Evolutionary conservation across 148 eudicot genomes (phyloP).

Genomic region (Limonium bicolor): DNA sequence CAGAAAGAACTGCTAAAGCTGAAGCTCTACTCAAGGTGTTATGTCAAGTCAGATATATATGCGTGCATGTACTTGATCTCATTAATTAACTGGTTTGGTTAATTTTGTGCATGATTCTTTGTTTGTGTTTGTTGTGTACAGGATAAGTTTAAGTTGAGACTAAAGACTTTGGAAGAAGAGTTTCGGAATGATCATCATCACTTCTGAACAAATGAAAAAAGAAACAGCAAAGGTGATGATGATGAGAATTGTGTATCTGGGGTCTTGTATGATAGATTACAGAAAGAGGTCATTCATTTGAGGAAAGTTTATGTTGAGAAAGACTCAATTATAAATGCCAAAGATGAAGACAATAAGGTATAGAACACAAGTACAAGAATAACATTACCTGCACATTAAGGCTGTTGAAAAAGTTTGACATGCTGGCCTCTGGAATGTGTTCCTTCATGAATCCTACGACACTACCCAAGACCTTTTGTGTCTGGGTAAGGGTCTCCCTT

Average conservation of each 20-base stretch:
- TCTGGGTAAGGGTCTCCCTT: too few species aligned
- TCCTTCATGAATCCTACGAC: too few species aligned
- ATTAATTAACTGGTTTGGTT: too few species aligned
- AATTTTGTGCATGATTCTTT: background rate
- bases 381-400: too few species aligned
- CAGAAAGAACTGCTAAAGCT: conserved; percentile 81
- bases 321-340: conserved; percentile 30
- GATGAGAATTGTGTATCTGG: conserved; percentile 74
- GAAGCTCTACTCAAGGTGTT: conserved; percentile 84
- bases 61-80: too few species aligned
- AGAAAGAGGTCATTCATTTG: conserved; percentile 62
- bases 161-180: conserved; percentile 70
- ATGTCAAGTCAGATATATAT: too few species aligned
- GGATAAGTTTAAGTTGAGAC: conserved; percentile 81
- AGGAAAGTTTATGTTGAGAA: conserved; percentile 58
- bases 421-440: too few species aligned
- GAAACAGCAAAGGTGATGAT: conserved; percentile 9
- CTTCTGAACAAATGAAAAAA: background rate
- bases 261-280: conserved; percentile 72
- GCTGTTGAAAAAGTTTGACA: too few species aligned
- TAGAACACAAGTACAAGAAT: too few species aligned
- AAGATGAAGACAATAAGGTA: conserved; percentile 85
- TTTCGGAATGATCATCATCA: conserved; percentile 60
- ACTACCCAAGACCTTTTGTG: too few species aligned
- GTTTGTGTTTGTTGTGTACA: conserved; percentile 7